These are phyloP conservation scores for Acacia pycnantha DNA, from an alignment of 331 rosid genomes.

Conservation along the genomic window DNA sequence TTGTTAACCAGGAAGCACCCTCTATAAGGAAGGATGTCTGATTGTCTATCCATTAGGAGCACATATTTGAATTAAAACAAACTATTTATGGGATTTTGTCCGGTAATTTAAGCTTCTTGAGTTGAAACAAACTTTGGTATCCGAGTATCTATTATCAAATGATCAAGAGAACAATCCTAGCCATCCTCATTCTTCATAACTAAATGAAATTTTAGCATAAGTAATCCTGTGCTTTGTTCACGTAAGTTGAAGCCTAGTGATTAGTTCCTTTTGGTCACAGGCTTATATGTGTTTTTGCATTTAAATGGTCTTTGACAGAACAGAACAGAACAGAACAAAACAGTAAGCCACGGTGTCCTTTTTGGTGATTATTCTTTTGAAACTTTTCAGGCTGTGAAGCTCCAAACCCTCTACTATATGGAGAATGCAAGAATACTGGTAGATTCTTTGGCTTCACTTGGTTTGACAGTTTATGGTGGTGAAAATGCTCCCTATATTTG, in stretches of 20 bases:
- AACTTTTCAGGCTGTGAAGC: conserved; percentile 44
- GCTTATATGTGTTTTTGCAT: neutral
- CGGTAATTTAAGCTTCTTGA: neutral
- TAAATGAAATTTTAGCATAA: neutral
- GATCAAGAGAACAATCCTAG: neutral
- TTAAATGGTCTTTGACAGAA: neutral
- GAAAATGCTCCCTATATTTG: conserved; percentile 72
- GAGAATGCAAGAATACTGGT: conserved; percentile 64
- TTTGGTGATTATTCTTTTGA: neutral
- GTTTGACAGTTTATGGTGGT: conserved; percentile 58
- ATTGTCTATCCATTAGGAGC: neutral
- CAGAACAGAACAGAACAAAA: no score
- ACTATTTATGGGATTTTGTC: neutral
- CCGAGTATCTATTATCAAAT: neutral
- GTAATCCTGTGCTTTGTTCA: neutral
- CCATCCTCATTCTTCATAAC: neutral
- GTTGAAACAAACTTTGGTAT: neutral
- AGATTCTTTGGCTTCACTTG: conserved; percentile 54
- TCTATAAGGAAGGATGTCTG: neutral
- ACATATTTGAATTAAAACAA: neutral
- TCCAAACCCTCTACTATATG: conserved; percentile 51
- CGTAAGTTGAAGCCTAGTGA: neutral
- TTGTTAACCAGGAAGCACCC: neutral
- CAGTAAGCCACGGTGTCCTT: neutral
- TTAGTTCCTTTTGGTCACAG: neutral